Evolutionary conservation across 2,329 filamentous ascomycete genomes (phyloP).

Genomic region (Epichloe coenophiala): DNA sequence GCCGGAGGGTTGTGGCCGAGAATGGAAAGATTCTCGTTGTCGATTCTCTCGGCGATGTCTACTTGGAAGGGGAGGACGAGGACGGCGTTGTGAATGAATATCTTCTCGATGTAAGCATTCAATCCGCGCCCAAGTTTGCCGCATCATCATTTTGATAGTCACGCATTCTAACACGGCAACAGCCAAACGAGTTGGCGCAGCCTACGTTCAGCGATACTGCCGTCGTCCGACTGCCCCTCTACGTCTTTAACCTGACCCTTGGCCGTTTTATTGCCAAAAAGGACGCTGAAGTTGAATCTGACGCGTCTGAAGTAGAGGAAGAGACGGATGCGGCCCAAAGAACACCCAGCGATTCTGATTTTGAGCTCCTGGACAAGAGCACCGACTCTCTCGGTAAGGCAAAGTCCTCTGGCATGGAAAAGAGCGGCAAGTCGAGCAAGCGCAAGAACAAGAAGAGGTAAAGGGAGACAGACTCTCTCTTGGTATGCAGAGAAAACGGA

Average conservation of each 20-base stretch:
- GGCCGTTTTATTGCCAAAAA: slow-evolving; percentile 35
- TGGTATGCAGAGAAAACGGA: not conserved
- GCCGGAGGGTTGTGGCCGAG: slow-evolving; percentile 80
- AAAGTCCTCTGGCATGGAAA: slow-evolving; percentile 35
- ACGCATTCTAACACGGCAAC: slow-evolving; percentile 5
- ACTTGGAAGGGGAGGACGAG: slow-evolving; percentile 81
- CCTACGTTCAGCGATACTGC: slow-evolving; percentile 75
- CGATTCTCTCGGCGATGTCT: slow-evolving; percentile 83
- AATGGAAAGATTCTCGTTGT: slow-evolving; percentile 94
- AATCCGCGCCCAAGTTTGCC: not conserved
- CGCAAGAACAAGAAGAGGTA: slow-evolving; percentile 7
- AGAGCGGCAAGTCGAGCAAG: slow-evolving; percentile 14
- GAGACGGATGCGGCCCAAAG: slow-evolving; percentile 36
- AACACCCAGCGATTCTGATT: slow-evolving; percentile 46
- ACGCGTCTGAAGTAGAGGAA: slow-evolving; percentile 27
- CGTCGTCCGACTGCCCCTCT: slow-evolving; percentile 64
- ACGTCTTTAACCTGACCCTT: slow-evolving; percentile 47
- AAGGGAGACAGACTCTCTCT: not conserved
- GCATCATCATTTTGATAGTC: not conserved
- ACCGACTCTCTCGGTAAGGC: slow-evolving; percentile 38
- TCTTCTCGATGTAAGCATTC: slow-evolving; percentile 66
- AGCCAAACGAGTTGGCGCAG: slow-evolving; percentile 66
- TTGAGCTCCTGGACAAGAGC: slow-evolving; percentile 50
- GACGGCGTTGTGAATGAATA: slow-evolving; percentile 75
- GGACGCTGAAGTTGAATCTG: slow-evolving; percentile 21